Evolutionary conservation across 2,329 filamentous ascomycete species (phyloP).

Genomic region (Hirsutella minnesotensis): DNA sequence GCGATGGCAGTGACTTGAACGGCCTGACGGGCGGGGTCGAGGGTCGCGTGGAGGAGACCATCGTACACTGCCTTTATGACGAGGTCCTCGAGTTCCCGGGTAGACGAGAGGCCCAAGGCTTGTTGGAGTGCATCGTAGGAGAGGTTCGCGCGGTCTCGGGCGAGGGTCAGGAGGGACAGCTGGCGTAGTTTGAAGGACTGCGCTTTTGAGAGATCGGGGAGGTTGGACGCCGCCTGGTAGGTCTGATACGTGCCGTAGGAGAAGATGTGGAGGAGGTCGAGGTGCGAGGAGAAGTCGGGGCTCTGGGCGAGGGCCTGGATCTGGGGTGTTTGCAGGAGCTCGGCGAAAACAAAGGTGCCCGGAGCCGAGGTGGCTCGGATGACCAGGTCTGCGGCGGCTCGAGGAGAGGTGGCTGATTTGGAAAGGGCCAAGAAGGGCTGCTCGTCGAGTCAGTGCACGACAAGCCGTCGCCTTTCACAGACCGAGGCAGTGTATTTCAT

Average conservation of each 20-base stretch:
- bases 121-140: conserved; percentile 59
- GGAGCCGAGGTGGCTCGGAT: conserved; percentile 78
- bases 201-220: conserved; percentile 59
- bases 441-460: conserved; percentile 18
- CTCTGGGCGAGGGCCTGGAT: conserved; percentile 58
- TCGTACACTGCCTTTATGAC: conserved; percentile 83
- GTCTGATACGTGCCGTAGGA: conserved; percentile 80
- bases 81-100: conserved; percentile 69
- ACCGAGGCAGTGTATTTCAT: conserved; percentile 15
- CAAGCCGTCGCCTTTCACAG: neutral
- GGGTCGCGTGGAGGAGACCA: conserved; percentile 67
- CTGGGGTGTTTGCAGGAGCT: conserved; percentile 73
- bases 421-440: conserved; percentile 86
- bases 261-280: conserved; percentile 75
- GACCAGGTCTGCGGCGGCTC: conserved; percentile 76
- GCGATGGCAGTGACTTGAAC: conserved; percentile 73
- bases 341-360: conserved; percentile 85
- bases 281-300: conserved; percentile 48
- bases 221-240: conserved; percentile 41
- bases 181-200: conserved; percentile 83
- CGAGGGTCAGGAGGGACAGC: conserved; percentile 75
- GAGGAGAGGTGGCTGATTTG: conserved; percentile 72
- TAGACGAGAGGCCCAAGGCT: conserved; percentile 53
- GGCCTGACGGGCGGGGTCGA: conserved; percentile 64
- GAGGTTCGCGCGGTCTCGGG: conserved; percentile 54